These are phyloP conservation scores for Agrocybe pediades DNA, from an alignment of 768 basidiomycete species.

Conservation along the genomic window DNA sequence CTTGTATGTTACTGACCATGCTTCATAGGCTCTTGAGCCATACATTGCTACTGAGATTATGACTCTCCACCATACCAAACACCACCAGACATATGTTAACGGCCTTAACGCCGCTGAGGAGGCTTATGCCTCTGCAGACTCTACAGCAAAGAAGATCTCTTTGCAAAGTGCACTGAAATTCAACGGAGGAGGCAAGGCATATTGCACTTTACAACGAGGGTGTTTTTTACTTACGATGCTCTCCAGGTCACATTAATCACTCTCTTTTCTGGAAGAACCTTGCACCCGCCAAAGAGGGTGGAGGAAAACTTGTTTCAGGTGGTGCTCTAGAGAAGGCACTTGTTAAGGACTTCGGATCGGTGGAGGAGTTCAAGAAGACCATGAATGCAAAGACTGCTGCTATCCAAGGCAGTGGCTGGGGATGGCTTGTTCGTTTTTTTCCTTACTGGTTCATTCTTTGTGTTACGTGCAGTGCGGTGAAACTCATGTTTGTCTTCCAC, in stretches of 20 bases:
- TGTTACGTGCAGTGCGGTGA: too few relatives aligned
- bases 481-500: not conserved
- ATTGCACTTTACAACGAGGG: not conserved
- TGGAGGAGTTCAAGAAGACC: slow-evolving; percentile 83
- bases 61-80: slow-evolving; percentile 90
- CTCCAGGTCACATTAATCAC: slow-evolving; percentile 86
- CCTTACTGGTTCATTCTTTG: not conserved
- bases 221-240: not conserved
- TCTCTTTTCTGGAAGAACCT: slow-evolving; percentile 98
- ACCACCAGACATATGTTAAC: slow-evolving; percentile 92
- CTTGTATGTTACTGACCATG: not conserved
- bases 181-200: slow-evolving; percentile 81
- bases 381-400: slow-evolving; percentile 88
- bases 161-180: slow-evolving; percentile 95
- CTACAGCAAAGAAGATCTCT: slow-evolving; percentile 75
- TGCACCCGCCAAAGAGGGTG: slow-evolving; percentile 65
- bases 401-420: slow-evolving; percentile 98
- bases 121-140: slow-evolving; percentile 63
- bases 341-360: slow-evolving; percentile 80
- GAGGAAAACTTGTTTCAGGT: slow-evolving; percentile 57
- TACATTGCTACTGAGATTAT: slow-evolving; percentile 92
- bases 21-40: slow-evolving; percentile 80
- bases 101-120: slow-evolving; percentile 94
- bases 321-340: slow-evolving; percentile 79
- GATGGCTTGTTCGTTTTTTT: slow-evolving; percentile 75